phyloP scores from a whole-genome alignment of 192 early-diverging fungal genomes.

The Radiomyces spectabilis region DNA sequence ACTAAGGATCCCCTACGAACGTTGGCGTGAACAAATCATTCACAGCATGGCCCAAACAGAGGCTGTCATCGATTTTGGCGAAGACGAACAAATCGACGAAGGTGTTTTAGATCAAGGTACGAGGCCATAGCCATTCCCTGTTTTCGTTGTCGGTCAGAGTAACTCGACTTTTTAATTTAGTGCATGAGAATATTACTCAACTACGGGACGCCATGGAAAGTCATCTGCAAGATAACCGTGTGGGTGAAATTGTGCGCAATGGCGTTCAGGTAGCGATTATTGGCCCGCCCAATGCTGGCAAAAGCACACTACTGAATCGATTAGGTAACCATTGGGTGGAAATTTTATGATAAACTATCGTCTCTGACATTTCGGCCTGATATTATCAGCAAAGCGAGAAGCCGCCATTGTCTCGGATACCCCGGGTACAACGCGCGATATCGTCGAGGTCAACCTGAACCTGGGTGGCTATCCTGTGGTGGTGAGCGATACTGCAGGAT shows the following conservation, averaged over 20 bases:
- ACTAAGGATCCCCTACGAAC: conserved; percentile 50
- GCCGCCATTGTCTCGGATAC: conserved; percentile 70
- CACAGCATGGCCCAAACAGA: conserved; percentile 54
- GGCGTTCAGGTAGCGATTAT: conserved; percentile 66
- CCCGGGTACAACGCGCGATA: conserved; percentile 71
- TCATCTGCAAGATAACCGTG: conserved; percentile 54
- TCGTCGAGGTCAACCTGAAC: conserved; percentile 66
- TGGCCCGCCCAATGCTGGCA: conserved; percentile 74
- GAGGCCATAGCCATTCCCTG: not conserved
- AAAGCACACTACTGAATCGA: conserved; percentile 65
- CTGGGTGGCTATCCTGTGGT: conserved; percentile 71
- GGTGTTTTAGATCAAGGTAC: conserved; percentile 49
- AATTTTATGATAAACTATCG: not conserved
- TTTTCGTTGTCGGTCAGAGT: not conserved
- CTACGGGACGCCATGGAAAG: conserved; percentile 19
- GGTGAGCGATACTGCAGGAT: conserved; percentile 66
- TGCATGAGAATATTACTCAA: not conserved
- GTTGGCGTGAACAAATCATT: conserved; percentile 55
- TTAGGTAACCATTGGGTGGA: conserved; percentile 28
- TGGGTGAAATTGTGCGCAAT: conserved; percentile 65
- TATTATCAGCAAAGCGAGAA: conserved; percentile 52
- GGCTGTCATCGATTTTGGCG: conserved; percentile 72
- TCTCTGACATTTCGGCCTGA: not conserved
- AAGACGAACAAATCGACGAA: conserved; percentile 76
- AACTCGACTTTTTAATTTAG: not conserved